A percentile compares a stretch with the other conserved stretches of the same genome.
These are phyloP conservation scores for Termitomyces sp. DNA, from an alignment of 768 basidiomycete species.

Conservation along the genomic window DNA sequence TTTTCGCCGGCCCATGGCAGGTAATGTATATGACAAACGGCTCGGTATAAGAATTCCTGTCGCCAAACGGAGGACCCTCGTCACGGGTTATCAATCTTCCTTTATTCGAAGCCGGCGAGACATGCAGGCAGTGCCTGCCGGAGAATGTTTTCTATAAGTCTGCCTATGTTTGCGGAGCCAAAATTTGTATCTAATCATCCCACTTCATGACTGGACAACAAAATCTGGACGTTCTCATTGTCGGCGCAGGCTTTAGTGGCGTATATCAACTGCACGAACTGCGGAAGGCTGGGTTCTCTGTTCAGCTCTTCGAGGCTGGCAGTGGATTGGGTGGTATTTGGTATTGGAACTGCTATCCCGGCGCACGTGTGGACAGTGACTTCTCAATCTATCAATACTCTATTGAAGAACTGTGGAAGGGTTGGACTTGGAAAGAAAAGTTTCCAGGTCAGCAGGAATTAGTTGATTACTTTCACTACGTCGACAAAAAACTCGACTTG, in stretches of 20 bases:
- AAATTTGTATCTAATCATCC: background rate
- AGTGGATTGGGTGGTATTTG: background rate
- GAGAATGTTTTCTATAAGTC: background rate
- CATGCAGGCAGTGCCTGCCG: background rate
- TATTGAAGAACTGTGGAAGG: background rate
- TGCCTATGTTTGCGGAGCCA: background rate
- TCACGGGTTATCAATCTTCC: background rate
- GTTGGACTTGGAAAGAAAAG: conserved; percentile 4
- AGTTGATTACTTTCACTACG: conserved; percentile 14
- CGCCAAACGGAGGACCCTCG: background rate
- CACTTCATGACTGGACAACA: background rate
- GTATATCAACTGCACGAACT: background rate
- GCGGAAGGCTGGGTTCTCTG: background rate
- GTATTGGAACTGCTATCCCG: conserved; percentile 1
- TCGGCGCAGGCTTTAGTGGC: conserved; percentile 1
- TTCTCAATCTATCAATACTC: background rate
- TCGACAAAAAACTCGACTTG: conserved; percentile 20
- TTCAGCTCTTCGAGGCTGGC: conserved; percentile 2
- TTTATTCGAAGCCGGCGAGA: background rate
- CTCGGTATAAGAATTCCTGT: too few relatives aligned
- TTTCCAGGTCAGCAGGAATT: conserved; percentile 17
- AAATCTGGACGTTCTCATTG: conserved; percentile 18
- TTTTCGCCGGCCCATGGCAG: too few relatives aligned
- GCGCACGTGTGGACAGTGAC: background rate
- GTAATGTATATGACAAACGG: too few relatives aligned